Evolutionary conservation across 495 filamentous ascomycete species (phyloP), one percentile per base, ranked within the genome.

Genomic region (Neurospora africana): DNA sequence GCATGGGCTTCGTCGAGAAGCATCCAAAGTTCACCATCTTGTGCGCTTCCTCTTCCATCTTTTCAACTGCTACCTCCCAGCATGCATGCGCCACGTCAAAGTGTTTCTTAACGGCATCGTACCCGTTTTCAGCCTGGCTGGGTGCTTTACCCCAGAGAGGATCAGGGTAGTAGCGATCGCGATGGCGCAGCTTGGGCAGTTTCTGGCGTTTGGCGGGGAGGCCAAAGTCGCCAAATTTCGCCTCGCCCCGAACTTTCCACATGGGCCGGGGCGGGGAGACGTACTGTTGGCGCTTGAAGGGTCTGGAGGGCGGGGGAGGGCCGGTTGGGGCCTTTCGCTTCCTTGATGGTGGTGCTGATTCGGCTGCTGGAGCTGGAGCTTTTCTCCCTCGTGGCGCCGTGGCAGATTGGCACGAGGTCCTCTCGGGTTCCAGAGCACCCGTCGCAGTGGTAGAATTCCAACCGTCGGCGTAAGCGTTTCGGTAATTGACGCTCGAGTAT

Each of bases 401-500:
- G 0, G 44, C 44, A 23, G 19, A 17, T 44, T 44, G 0, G 1
- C 4, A 4, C 8, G 43, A 21, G 1, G n/a, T 47, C 43, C 43
- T 13, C 17, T 19, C 17, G 4, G n/a, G n/a, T 23, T 21, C 1
- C 44, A 10, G 44, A 21, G 47, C 47, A 23, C 11, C 8, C 10
- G n/a, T 8, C 9, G n/a, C 2, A 47, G 19, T 30, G 30, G 39
- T 41, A 19, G 39, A 41, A 10, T 41, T 7, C 39, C 5, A 5
- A 7, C 39, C 39, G 15, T 41, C 15, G 39, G 15, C 39, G 39
- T 41, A 41, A 7, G 39, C 39, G 39, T 85, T 82, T 58, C 83
- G 79, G n/a, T 81, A 79, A 72, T 85, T 85, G 15, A 85, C 47
- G 11, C 69, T 72, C 0, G 77, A 77, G 1, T 73, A 74, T 21